A percentile compares a stretch with the other conserved stretches of the same genome.
These are phyloP conservation scores for Pestalotiopsis fici DNA, from an alignment of 2,329 filamentous ascomycete species.

Conservation along the genomic window DNA sequence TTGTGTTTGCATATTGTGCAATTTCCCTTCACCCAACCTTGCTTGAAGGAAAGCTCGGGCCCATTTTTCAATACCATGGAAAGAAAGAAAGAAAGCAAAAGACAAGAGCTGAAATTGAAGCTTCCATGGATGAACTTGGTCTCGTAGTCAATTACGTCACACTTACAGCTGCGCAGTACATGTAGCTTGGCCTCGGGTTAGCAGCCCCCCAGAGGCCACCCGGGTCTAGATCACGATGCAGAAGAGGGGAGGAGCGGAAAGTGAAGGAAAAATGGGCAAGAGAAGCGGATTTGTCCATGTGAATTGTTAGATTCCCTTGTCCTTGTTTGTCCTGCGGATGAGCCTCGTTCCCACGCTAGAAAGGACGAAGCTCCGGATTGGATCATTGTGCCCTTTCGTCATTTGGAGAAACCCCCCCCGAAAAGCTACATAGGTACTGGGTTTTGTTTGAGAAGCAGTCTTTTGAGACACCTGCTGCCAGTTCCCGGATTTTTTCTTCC, in stretches of 20 bases:
- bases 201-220: not conserved
- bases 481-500: not conserved
- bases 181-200: not conserved
- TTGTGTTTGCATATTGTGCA: not conserved
- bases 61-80: no score
- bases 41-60: not conserved
- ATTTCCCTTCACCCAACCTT: not conserved
- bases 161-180: not conserved
- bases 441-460: not conserved
- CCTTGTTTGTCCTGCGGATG: not conserved
- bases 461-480: not conserved
- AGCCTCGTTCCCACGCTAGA: not conserved
- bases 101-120: not conserved
- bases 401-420: not conserved
- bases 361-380: not conserved
- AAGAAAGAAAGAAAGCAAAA: no score
- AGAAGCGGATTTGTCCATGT: not conserved
- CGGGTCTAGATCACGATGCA: slow-evolving; percentile 1
- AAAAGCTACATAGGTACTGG: not conserved
- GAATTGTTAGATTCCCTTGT: not conserved
- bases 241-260: not conserved
- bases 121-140: not conserved
- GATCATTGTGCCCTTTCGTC: slow-evolving; percentile 7
- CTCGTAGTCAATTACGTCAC: slow-evolving; percentile 13
- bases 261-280: not conserved